A percentile compares a stretch with the other conserved stretches of the same genome.
phyloP scores from a whole-genome alignment of 2,329 filamentous ascomycete species.

The Aspergillus proliferans region DNA sequence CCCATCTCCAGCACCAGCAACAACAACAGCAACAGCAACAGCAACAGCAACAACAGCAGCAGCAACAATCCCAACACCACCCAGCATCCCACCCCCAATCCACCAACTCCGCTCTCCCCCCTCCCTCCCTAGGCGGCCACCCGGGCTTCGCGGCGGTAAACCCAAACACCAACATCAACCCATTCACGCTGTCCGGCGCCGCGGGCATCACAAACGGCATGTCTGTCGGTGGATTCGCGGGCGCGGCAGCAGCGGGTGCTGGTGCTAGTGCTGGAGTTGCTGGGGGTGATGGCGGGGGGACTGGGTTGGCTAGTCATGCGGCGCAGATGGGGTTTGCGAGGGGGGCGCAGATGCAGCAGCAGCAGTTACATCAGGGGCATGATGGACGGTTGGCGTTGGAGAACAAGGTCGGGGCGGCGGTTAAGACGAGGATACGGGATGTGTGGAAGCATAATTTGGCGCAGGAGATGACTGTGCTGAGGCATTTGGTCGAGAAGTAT shows the following conservation, averaged over 20 bases:
- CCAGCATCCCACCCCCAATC: slow-evolving; percentile 39
- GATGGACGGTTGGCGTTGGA: slow-evolving; percentile 50
- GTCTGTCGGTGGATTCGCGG: slow-evolving; percentile 51
- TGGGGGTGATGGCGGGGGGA: slow-evolving; percentile 52
- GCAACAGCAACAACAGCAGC: slow-evolving; percentile 42
- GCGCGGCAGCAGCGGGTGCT: slow-evolving; percentile 26
- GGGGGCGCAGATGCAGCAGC: slow-evolving; percentile 59
- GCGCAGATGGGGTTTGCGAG: slow-evolving; percentile 83
- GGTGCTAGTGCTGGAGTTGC: slow-evolving; percentile 16
- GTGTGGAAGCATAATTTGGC: slow-evolving; percentile 91
- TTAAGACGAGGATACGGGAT: slow-evolving; percentile 79
- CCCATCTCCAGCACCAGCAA: slow-evolving; percentile 32
- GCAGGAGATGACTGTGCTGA: slow-evolving; percentile 80
- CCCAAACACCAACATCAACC: slow-evolving; percentile 61
- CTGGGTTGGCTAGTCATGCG: slow-evolving; percentile 77
- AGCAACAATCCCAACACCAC: slow-evolving; percentile 42
- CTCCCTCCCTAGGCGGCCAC: slow-evolving; percentile 58
- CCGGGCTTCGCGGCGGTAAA: slow-evolving; percentile 60
- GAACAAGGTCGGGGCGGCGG: slow-evolving; percentile 48
- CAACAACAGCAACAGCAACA: slow-evolving; percentile 42
- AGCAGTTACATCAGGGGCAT: slow-evolving; percentile 45
- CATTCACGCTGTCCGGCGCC: slow-evolving; percentile 52
- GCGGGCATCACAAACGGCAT: slow-evolving; percentile 47
- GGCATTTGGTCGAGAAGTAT: slow-evolving; percentile 80
- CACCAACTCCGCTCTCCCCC: slow-evolving; percentile 44